Percentiles rank a stretch among this genome's conserved stretches.
These are phyloP conservation scores for Pontederia paniculata DNA, from an alignment of 176 grass and related monocot species.

Conservation along the genomic window DNA sequence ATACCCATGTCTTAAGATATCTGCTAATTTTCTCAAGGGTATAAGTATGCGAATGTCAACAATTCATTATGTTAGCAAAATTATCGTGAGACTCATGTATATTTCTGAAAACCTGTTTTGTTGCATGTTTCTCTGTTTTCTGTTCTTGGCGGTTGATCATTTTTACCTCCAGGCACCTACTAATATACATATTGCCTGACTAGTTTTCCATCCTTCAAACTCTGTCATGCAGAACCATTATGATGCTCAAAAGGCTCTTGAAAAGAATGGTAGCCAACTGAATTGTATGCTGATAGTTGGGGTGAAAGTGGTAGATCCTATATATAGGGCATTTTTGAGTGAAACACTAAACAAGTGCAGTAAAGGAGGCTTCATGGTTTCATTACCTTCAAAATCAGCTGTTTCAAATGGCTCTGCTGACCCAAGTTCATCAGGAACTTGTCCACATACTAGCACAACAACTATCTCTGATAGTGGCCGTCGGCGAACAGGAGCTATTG, in stretches of 20 bases:
- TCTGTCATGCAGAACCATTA: slow-evolving; percentile 31
- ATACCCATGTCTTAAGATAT: too few species aligned
- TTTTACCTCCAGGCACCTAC: too few species aligned
- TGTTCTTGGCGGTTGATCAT: too few species aligned
- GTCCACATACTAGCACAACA: slow-evolving; percentile 10
- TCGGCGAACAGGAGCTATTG: slow-evolving; percentile 33
- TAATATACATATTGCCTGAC: too few species aligned
- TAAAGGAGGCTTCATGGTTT: slow-evolving; percentile 19
- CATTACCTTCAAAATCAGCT: slow-evolving; percentile 31
- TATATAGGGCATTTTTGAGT: slow-evolving; percentile 48
- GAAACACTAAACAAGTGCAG: slow-evolving; percentile 29
- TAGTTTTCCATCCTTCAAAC: background rate
- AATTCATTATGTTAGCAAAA: too few species aligned
- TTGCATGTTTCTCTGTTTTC: too few species aligned
- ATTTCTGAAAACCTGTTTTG: too few species aligned
- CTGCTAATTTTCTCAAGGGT: too few species aligned
- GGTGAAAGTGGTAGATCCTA: slow-evolving; percentile 58
- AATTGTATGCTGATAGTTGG: slow-evolving; percentile 80
- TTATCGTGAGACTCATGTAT: too few species aligned
- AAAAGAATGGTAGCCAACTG: slow-evolving; percentile 54
- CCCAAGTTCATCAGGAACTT: slow-evolving; percentile 7
- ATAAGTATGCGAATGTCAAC: too few species aligned
- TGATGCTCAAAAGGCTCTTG: slow-evolving; percentile 71
- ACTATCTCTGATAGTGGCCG: slow-evolving; percentile 26
- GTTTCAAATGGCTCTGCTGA: slow-evolving; percentile 24